Percentiles rank a stretch among this genome's conserved stretches.
Evolutionary conservation across 768 basidiomycete genomes (phyloP).

Genomic region (Lyophyllum atratum): DNA sequence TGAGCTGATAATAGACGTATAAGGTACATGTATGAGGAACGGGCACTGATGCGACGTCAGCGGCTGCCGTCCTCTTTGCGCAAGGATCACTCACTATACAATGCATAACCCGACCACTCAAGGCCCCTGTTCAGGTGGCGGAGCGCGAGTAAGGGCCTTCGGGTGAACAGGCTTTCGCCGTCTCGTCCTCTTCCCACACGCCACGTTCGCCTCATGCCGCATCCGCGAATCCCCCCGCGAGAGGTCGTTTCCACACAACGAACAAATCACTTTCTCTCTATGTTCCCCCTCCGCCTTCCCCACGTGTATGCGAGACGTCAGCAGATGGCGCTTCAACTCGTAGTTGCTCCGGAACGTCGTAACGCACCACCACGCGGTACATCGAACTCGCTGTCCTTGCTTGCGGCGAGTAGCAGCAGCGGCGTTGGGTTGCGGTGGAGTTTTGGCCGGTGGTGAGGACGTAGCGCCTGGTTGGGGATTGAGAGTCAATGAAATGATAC

Average conservation of each 20-base stretch:
- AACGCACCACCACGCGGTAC: background rate
- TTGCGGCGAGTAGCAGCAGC: background rate
- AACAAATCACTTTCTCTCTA: background rate
- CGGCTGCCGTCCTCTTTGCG: background rate
- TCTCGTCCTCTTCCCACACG: background rate
- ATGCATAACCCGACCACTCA: background rate
- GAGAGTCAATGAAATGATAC: too few relatives aligned
- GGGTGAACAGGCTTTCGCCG: background rate
- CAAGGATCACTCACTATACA: background rate
- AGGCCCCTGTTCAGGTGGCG: background rate
- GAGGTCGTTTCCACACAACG: background rate
- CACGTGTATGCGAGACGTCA: background rate
- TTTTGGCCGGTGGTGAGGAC: background rate
- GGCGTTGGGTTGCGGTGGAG: background rate
- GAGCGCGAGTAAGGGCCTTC: background rate
- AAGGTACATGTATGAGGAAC: background rate
- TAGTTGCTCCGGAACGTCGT: background rate
- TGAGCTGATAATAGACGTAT: background rate
- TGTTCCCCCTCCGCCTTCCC: background rate
- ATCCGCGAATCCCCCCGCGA: background rate
- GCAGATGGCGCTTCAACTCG: background rate
- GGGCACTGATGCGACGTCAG: background rate
- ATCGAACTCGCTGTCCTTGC: background rate
- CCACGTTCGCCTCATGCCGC: background rate
- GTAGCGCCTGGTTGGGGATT: too few relatives aligned